Conservation (phyloP, 2,329 filamentous ascomycete species). For the Emmonsiellopsis sp. region DNA sequence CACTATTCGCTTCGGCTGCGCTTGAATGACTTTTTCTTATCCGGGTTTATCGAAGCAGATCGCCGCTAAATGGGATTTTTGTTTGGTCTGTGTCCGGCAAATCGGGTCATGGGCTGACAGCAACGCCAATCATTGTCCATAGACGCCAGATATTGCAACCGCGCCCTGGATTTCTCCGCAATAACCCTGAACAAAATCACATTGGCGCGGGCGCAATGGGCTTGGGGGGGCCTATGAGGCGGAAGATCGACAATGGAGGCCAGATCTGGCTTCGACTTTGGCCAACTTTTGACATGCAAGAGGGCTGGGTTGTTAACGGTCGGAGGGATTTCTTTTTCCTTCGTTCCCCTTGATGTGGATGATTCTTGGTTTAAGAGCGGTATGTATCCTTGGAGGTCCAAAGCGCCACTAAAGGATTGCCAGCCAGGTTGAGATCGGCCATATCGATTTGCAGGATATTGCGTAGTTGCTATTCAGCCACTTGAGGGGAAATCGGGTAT, state of each 20-base stretch:
- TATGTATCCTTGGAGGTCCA: too few species aligned
- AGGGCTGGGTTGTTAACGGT: not conserved
- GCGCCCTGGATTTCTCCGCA: not conserved
- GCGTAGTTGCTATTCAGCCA: too few species aligned
- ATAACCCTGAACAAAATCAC: not conserved
- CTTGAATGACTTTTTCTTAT: too few species aligned
- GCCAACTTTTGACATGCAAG: not conserved
- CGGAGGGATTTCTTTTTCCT: not conserved
- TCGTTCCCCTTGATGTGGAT: too few species aligned
- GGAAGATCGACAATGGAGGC: constrained; percentile 1
- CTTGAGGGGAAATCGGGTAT: too few species aligned
- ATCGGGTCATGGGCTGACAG: not conserved
- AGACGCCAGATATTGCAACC: not conserved
- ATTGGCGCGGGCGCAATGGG: not conserved
- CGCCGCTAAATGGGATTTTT: not conserved
- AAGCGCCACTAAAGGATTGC: too few species aligned
- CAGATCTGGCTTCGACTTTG: not conserved
- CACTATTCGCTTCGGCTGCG: too few species aligned
- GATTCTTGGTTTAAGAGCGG: too few species aligned
- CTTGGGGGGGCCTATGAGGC: not conserved
- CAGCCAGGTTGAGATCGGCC: too few species aligned
- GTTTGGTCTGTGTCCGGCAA: not conserved
- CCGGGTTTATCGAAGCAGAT: too few species aligned
- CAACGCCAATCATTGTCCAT: not conserved
- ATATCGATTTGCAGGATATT: too few species aligned